A percentile compares a stretch with the other conserved stretches of the same genome.
Evolutionary conservation across 257 asterid genomes (phyloP).

Genomic region (Echium plantagineum): DNA sequence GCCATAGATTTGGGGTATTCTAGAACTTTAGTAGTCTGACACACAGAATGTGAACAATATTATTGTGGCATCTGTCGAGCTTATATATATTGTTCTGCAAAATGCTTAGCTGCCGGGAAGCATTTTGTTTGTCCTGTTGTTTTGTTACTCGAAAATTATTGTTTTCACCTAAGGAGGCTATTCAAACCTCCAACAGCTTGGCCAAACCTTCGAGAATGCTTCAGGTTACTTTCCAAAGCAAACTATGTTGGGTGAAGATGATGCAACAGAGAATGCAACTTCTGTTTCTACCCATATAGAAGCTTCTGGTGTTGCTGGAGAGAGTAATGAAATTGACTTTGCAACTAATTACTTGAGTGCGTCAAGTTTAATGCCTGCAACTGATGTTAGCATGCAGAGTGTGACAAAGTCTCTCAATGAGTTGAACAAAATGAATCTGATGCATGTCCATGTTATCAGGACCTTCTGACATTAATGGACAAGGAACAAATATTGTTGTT

Average conservation of each 20-base stretch:
- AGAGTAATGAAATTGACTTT: constrained; percentile 75
- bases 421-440: constrained; percentile 65
- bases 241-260: constrained; percentile 82
- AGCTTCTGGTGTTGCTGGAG: constrained; percentile 49
- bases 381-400: constrained; percentile 46
- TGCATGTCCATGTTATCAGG: too few species aligned
- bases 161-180: constrained; percentile 80
- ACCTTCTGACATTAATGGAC: constrained; percentile 33
- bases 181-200: constrained; percentile 96
- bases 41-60: constrained; percentile 90
- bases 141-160: constrained; percentile 65
- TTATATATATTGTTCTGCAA: constrained; percentile 88
- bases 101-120: constrained; percentile 67
- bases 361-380: constrained; percentile 44
- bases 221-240: constrained; percentile 99
- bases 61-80: constrained; percentile 80
- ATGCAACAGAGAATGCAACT: constrained; percentile 41
- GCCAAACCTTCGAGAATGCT: constrained; percentile 97
- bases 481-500: constrained; percentile 31
- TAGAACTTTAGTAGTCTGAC: constrained; percentile 91
- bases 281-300: constrained; percentile 56
- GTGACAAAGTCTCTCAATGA: constrained; percentile 66
- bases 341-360: constrained; percentile 58
- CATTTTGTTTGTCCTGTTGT: constrained; percentile 80
- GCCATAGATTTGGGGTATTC: constrained; percentile 98